Evolutionary conservation across 2,329 filamentous ascomycete species (phyloP).

Genomic region (Helminthosporium solani): DNA sequence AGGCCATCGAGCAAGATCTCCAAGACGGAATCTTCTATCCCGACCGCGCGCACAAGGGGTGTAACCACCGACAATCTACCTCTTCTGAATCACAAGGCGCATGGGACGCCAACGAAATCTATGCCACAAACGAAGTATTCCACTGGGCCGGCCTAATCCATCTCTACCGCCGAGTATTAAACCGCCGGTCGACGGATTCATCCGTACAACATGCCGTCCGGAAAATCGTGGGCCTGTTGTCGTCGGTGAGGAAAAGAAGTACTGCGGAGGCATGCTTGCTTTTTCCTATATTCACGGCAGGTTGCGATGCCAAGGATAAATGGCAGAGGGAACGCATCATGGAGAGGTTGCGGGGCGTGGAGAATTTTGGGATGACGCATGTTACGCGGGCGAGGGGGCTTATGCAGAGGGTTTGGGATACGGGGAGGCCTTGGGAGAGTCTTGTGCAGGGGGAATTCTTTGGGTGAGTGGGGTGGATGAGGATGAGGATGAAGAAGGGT

Average conservation of each 20-base stretch:
- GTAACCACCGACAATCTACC: slow-evolving; percentile 43
- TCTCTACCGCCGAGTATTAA: slow-evolving; percentile 70
- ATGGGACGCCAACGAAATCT: slow-evolving; percentile 64
- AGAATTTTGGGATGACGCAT: slow-evolving; percentile 75
- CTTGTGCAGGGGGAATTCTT: slow-evolving; percentile 68
- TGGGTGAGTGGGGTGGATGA: slow-evolving; percentile 42
- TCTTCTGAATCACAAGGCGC: slow-evolving; percentile 39
- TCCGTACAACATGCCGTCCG: slow-evolving; percentile 65
- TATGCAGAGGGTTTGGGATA: slow-evolving; percentile 70
- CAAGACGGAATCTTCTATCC: slow-evolving; percentile 51
- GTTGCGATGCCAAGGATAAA: slow-evolving; percentile 66
- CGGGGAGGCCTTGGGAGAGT: slow-evolving; percentile 67
- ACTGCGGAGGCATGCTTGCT: slow-evolving; percentile 73
- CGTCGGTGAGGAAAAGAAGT: slow-evolving; percentile 63
- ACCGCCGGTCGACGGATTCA: slow-evolving; percentile 56
- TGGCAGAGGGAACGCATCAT: slow-evolving; percentile 62
- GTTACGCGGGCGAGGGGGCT: slow-evolving; percentile 63
- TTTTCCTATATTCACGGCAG: slow-evolving; percentile 82
- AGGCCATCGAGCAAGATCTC: slow-evolving; percentile 62
- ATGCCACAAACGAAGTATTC: slow-evolving; percentile 74
- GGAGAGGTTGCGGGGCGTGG: slow-evolving; percentile 65
- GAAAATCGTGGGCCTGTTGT: slow-evolving; percentile 63
- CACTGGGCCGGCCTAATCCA: slow-evolving; percentile 78
- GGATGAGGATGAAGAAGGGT: background rate
- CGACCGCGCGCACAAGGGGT: slow-evolving; percentile 43